Percentiles rank a stretch among this genome's conserved stretches.
Evolutionary conservation across 140 eudicot genomes (phyloP).

Genomic region (Senecio squalidus): DNA sequence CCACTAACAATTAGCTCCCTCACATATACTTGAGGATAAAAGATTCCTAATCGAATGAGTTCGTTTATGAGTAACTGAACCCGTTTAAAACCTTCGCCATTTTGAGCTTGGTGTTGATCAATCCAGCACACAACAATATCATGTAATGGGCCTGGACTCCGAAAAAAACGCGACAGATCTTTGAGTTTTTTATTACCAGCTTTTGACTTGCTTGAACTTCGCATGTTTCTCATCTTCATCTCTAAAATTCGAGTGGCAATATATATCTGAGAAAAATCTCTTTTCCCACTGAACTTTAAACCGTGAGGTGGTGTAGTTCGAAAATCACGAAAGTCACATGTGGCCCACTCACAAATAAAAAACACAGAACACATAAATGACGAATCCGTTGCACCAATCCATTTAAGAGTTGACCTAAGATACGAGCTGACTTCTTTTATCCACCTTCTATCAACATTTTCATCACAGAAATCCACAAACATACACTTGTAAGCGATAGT

Average conservation of each 20-base stretch:
- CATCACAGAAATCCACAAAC: conserved; percentile 65
- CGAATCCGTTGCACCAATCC: conserved; percentile 41
- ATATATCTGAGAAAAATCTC: conserved; percentile 71
- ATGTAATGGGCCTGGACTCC: conserved; percentile 86
- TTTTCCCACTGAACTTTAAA: conserved; percentile 70
- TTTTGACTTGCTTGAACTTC: conserved; percentile 31
- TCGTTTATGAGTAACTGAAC: conserved; percentile 74
- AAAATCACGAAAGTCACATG: conserved; percentile 85
- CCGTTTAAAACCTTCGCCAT: conserved; percentile 78
- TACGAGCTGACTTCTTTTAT: conserved; percentile 58
- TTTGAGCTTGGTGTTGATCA: conserved; percentile 85
- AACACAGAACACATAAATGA: conserved; percentile 67
- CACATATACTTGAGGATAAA: conserved; percentile 81
- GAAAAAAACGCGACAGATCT: conserved; percentile 50
- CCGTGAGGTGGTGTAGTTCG: conserved; percentile 49
- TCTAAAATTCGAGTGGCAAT: conserved; percentile 74
- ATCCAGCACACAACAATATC: conserved; percentile 93
- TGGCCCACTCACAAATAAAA: conserved; percentile 93
- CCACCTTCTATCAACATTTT: conserved; percentile 61
- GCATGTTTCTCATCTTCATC: conserved; percentile 45
- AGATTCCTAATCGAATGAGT: conserved; percentile 65
- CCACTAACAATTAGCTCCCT: conserved; percentile 95
- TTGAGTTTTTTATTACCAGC: conserved; percentile 29
- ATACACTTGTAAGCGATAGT: conserved; percentile 51
- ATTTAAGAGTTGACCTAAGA: conserved; percentile 57